These are phyloP conservation scores for Chlorella sp. DNA, from an alignment of 139 green algal genomes.

Conservation along the genomic window DNA sequence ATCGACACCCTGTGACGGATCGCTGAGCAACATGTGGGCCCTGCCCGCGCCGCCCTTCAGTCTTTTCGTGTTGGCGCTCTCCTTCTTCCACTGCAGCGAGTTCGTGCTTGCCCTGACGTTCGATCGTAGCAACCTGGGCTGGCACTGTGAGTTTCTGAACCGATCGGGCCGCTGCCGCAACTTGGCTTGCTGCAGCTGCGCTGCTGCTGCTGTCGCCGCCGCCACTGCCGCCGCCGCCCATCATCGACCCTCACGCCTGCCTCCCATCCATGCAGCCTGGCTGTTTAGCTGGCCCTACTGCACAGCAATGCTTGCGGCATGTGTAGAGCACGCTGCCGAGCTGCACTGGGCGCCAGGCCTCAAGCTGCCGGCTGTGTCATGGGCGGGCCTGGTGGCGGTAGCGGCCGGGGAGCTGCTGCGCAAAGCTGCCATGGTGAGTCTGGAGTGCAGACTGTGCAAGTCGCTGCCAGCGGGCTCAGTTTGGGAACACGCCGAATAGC, in stretches of 20 bases:
- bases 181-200: too few relatives aligned
- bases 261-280: too few relatives aligned
- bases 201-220: neutral
- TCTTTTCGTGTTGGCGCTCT: constrained; percentile 39
- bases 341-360: constrained; percentile 14
- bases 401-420: constrained; percentile 67
- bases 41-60: constrained; percentile 15
- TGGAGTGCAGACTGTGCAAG: too few relatives aligned
- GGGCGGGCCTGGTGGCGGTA: constrained; percentile 58
- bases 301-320: constrained; percentile 57
- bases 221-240: neutral
- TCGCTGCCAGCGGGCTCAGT: too few relatives aligned
- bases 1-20: too few relatives aligned
- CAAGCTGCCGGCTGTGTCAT: constrained; percentile 38
- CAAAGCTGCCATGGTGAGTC: constrained; percentile 72
- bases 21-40: too few relatives aligned
- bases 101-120: constrained; percentile 64
- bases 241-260: too few relatives aligned
- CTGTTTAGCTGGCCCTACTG: constrained; percentile 68
- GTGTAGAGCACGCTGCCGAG: constrained; percentile 56
- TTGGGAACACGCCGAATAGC: too few relatives aligned
- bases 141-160: constrained; percentile 69
- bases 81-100: constrained; percentile 77
- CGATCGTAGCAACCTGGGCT: constrained; percentile 60
- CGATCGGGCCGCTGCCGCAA: neutral